Percentiles rank a stretch among this genome's conserved stretches.
Evolutionary conservation across 2,329 filamentous ascomycete genomes (phyloP).

Genomic region (Aspergillus sp.): DNA sequence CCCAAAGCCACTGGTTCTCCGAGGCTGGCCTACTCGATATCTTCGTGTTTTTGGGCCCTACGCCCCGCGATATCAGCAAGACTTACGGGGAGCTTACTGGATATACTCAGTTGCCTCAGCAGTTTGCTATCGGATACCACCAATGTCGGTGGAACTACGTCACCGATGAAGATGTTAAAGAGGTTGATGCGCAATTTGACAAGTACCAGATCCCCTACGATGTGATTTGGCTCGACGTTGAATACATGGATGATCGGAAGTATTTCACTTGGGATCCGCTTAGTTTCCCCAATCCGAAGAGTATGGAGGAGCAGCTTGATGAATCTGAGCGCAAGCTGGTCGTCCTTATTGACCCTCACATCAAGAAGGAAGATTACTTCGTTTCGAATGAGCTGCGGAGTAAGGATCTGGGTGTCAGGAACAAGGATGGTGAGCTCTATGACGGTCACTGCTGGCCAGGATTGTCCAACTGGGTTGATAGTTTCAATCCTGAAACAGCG

Average conservation of each 20-base stretch:
- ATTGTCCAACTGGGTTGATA: conserved; percentile 91
- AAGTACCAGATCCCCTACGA: conserved; percentile 94
- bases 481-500: conserved; percentile 84
- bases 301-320: conserved; percentile 83
- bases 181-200: conserved; percentile 94
- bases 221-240: conserved; percentile 97
- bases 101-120: conserved; percentile 80
- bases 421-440: conserved; percentile 81
- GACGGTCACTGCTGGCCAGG: conserved; percentile 99
- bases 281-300: conserved; percentile 75
- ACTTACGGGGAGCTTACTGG: conserved; percentile 86
- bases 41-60: conserved; percentile 89
- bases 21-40: conserved; percentile 83
- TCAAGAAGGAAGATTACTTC: conserved; percentile 81
- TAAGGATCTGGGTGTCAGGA: conserved; percentile 73
- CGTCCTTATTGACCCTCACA: conserved; percentile 91
- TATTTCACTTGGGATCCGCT: conserved; percentile 96
- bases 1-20: conserved; percentile 93
- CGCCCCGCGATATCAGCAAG: conserved; percentile 70
- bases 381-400: conserved; percentile 74
- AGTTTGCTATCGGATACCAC: conserved; percentile 88
- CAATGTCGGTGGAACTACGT: conserved; percentile 99
- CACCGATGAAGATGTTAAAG: conserved; percentile 91
- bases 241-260: conserved; percentile 93
- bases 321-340: conserved; percentile 82